These are phyloP conservation scores for Diutina mesorugosa DNA, from an alignment of 1,139 yeast species.

Conservation along the genomic window DNA sequence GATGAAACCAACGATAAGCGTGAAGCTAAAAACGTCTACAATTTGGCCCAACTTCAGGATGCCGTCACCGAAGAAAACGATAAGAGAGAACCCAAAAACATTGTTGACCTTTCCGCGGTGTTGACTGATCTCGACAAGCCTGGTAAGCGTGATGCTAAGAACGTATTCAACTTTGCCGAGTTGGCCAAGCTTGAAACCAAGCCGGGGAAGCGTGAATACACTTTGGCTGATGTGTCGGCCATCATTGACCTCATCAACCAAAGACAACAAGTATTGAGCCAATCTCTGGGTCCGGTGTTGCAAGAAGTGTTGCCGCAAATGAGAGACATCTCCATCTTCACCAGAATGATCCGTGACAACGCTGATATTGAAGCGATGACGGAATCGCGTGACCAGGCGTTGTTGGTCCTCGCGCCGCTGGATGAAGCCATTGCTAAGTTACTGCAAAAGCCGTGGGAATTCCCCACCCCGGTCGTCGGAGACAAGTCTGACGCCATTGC, in stretches of 20 bases:
- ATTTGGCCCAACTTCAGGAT: slow-evolving; percentile 4
- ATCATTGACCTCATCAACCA: not conserved
- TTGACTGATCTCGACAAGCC: slow-evolving; percentile 5
- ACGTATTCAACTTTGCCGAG: slow-evolving; percentile 6
- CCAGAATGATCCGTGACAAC: slow-evolving; percentile 44
- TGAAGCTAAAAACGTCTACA: slow-evolving; percentile 12
- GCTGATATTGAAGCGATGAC: slow-evolving; percentile 28
- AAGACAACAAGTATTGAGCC: not conserved
- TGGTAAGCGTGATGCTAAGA: slow-evolving; percentile 13
- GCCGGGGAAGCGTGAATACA: not conserved
- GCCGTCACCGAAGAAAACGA: not conserved
- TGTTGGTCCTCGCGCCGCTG: slow-evolving; percentile 46
- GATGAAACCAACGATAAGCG: slow-evolving; percentile 7
- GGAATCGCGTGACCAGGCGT: slow-evolving; percentile 21
- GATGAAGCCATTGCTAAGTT: slow-evolving; percentile 34
- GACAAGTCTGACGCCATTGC: slow-evolving; percentile 30
- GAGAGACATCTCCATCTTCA: slow-evolving; percentile 32
- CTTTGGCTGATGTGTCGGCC: not conserved
- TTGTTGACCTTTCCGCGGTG: slow-evolving; percentile 7
- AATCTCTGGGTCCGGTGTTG: not conserved
- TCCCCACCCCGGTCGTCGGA: slow-evolving; percentile 33
- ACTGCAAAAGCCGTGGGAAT: slow-evolving; percentile 56
- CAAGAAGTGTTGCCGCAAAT: slow-evolving; percentile 24
- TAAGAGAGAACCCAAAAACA: slow-evolving; percentile 14
- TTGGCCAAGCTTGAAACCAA: not conserved